phyloP scores from a whole-genome alignment of 805 yeast genomes.

The Wickerhamiella galacta region DNA sequence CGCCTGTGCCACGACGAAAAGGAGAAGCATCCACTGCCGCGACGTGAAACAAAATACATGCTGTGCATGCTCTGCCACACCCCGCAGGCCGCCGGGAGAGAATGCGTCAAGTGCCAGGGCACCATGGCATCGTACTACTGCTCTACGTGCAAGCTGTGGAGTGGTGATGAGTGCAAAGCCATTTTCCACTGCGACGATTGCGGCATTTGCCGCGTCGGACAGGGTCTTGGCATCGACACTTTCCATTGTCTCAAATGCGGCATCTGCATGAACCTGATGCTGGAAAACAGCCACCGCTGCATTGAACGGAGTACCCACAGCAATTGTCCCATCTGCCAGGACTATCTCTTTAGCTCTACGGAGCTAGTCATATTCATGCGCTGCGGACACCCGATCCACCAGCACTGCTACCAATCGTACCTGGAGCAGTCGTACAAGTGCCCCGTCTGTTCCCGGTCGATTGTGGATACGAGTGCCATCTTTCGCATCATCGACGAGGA shows the following conservation, averaged over 20 bases:
- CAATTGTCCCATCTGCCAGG: constrained; percentile 86
- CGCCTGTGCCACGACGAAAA: constrained; percentile 68
- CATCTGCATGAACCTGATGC: constrained; percentile 69
- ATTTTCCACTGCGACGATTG: constrained; percentile 88
- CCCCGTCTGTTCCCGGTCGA: constrained; percentile 75
- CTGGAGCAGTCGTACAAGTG: constrained; percentile 77
- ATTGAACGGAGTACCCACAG: constrained; percentile 78
- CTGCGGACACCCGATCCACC: constrained; percentile 92
- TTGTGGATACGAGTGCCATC: constrained; percentile 74
- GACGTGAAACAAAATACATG: constrained; percentile 47
- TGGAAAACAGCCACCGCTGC: constrained; percentile 65
- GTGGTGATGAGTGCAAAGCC: constrained; percentile 52
- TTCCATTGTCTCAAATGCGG: constrained; percentile 85
- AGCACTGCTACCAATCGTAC: constrained; percentile 63
- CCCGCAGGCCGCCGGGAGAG: constrained; percentile 56
- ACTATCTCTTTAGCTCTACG: constrained; percentile 70
- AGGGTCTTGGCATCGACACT: constrained; percentile 75
- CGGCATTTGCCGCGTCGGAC: constrained; percentile 82
- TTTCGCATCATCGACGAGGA: constrained; percentile 78
- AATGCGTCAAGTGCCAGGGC: constrained; percentile 50
- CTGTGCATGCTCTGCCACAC: constrained; percentile 68
- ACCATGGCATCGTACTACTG: constrained; percentile 68
- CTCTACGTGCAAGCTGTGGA: constrained; percentile 61
- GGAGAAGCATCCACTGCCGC: constrained; percentile 39
- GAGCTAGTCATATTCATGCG: constrained; percentile 76